These are phyloP conservation scores for Penicillium lagena DNA, from an alignment of 495 filamentous ascomycete species.

Conservation along the genomic window DNA sequence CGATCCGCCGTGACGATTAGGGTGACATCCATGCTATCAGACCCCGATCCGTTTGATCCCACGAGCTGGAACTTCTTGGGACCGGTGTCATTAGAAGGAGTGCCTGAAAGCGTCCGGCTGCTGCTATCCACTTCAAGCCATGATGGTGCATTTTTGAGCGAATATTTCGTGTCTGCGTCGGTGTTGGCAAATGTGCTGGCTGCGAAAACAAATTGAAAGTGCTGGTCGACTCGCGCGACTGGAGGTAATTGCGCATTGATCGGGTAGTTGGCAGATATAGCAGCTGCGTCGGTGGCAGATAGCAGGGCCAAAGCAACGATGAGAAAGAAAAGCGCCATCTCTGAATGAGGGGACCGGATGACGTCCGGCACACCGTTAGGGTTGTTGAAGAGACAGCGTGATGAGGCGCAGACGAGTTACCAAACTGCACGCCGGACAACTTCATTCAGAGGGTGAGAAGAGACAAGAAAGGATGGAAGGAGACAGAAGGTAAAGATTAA, in stretches of 20 bases:
- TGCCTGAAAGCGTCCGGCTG: conserved; percentile 58
- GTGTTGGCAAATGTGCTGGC: conserved; percentile 58
- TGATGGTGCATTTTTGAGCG: conserved; percentile 52
- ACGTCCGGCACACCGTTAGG: conserved; percentile 3
- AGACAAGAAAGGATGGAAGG: conserved; percentile 6
- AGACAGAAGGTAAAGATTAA: conserved; percentile 11
- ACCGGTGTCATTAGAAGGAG: conserved; percentile 50
- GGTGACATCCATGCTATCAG: conserved; percentile 51
- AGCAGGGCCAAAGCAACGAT: conserved; percentile 26
- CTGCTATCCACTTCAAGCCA: conserved; percentile 65
- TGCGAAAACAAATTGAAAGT: conserved; percentile 64
- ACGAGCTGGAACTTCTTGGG: conserved; percentile 49
- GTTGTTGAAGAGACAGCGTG: conserved; percentile 10
- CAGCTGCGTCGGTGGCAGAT: conserved; percentile 31
- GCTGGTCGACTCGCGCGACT: conserved; percentile 57
- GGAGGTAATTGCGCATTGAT: conserved; percentile 74
- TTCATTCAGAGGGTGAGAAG: conserved; percentile 6
- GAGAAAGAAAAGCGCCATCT: conserved; percentile 23
- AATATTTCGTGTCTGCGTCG: conserved; percentile 49
- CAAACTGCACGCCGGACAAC: conserved; percentile 5
- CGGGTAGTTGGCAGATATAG: conserved; percentile 52
- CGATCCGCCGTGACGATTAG: conserved; percentile 53
- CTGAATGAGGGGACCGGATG: conserved; percentile 10
- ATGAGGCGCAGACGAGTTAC: conserved; percentile 1
- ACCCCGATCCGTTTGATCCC: conserved; percentile 54